Conservation (phyloP, 306 rosid species). For the Corylus americana region DNA sequence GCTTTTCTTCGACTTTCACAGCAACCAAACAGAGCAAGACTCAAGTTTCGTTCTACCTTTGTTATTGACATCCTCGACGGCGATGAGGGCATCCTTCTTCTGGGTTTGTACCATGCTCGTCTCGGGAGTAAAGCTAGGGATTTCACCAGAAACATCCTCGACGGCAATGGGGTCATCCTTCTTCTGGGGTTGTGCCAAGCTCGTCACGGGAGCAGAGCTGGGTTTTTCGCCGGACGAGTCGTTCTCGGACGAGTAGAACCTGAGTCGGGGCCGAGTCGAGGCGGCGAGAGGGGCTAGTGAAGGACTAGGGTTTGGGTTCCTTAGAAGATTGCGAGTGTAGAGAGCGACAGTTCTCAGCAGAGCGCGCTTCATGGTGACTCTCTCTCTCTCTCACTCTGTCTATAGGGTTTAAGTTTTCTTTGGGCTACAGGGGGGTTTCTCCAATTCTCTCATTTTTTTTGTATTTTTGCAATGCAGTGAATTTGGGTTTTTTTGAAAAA, state of each 20-base stretch:
- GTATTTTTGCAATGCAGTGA: background rate
- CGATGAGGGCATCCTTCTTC: conserved; percentile 17
- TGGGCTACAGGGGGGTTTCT: background rate
- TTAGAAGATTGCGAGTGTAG: conserved; percentile 6
- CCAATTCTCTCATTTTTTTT: background rate
- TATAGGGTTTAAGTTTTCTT: conserved; percentile 1
- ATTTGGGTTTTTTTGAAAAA: too few relatives aligned
- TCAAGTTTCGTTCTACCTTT: conserved; percentile 42
- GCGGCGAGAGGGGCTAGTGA: background rate
- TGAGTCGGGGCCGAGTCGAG: background rate
- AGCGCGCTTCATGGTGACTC: background rate
- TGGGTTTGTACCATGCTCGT: background rate
- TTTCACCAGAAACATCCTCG: conserved; percentile 35
- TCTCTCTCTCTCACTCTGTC: background rate
- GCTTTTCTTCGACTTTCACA: background rate
- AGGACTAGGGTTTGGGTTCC: background rate
- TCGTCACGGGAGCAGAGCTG: background rate
- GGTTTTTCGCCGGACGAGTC: background rate
- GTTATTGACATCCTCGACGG: conserved; percentile 46
- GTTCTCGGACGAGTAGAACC: background rate
- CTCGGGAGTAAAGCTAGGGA: background rate
- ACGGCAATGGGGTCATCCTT: conserved; percentile 20
- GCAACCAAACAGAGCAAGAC: conserved; percentile 4
- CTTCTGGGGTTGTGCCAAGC: conserved; percentile 5
- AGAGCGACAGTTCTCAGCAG: background rate